Evolutionary conservation across 768 basidiomycete species (phyloP).

Genomic region (Rhodotorula diobovata): DNA sequence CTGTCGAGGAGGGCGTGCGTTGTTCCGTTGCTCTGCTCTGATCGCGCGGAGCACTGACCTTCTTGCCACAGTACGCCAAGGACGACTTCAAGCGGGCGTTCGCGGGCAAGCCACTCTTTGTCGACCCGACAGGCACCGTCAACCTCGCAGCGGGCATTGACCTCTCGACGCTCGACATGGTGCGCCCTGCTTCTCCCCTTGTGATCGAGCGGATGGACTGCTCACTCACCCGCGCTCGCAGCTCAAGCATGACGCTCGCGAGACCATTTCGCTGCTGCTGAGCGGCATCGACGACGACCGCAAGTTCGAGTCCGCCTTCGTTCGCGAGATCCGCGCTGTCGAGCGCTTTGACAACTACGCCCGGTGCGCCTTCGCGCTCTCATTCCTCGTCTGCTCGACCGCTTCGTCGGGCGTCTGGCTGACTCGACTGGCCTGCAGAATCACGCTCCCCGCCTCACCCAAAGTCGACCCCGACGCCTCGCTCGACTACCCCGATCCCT

Average conservation of each 20-base stretch:
- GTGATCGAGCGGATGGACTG: not conserved
- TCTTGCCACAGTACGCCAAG: constrained; percentile 10
- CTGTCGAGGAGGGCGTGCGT: constrained; percentile 18
- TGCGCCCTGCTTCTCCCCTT: constrained; percentile 47
- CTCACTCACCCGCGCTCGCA: constrained; percentile 56
- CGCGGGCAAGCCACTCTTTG: constrained; percentile 56
- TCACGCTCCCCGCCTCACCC: constrained; percentile 14
- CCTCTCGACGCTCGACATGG: constrained; percentile 69
- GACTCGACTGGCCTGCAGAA: constrained; percentile 2
- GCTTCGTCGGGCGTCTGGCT: too few species aligned
- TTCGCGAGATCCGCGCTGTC: constrained; percentile 13
- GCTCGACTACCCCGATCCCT: constrained; percentile 28
- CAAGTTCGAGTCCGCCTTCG: constrained; percentile 31
- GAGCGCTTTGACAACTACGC: constrained; percentile 37
- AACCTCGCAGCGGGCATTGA: constrained; percentile 77
- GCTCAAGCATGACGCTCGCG: constrained; percentile 43
- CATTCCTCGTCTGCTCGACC: not conserved
- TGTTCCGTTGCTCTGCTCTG: not conserved
- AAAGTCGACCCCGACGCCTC: constrained; percentile 20
- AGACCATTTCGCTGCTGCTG: constrained; percentile 34
- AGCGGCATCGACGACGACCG: constrained; percentile 32
- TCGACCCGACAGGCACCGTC: constrained; percentile 69
- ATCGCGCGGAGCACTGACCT: constrained; percentile 3
- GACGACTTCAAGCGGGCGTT: constrained; percentile 43
- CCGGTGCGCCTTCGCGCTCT: constrained; percentile 5